Evolutionary conservation across 176 grass and related monocot genomes (phyloP), one percentile per base, ranked within the genome.

Genomic region (Oryza nivara): DNA sequence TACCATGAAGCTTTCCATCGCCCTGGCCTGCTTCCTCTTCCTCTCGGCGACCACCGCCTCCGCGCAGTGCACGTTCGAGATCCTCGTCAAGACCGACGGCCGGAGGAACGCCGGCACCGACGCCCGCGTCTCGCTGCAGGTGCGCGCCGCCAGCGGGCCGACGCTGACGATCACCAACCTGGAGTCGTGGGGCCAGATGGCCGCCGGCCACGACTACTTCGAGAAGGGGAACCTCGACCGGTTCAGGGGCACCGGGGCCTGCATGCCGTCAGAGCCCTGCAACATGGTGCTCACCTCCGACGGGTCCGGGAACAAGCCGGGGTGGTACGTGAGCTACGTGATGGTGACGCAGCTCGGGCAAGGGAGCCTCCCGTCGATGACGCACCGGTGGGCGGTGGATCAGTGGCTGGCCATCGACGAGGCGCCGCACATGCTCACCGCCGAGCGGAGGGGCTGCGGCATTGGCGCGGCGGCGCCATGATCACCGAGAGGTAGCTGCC

Each of bases 171-270:
- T 78, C 60, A 15, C 56, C 2, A 46, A 65, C 60, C 38, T 78
- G 3, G 60, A 78, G 1, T 65, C 76, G 0, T 65, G 60, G 76
- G 76, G 76, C 7, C 7, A 45, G 60, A 78, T 78, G 76, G 2
- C n/a, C 7, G 38, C 60, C 1, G 60, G 60, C 38, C n/a, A 78
- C 8, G 13, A 78, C 76, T 78, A 78, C 60, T 65, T 78, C 60
- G 76, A 78, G 22, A 65, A 41, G 11, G 76, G 76, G n/a, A 5
- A 46, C 76, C 60, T 78, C 20, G 56, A 78, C 35, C 9, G 56
- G 56, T 78, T 77, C 19, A 28, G 9, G 13, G 48, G 14, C 48
- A 6, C 7, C 7, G 48, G 48, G 48, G 0, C 1, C 26, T 75
- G 73, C 73, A 19, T 75, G 16, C 15, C 73, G 14, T 6, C 16